These are phyloP conservation scores for Colletotrichum chlorophyti DNA, from an alignment of 2,329 filamentous ascomycete species.

Conservation along the genomic window DNA sequence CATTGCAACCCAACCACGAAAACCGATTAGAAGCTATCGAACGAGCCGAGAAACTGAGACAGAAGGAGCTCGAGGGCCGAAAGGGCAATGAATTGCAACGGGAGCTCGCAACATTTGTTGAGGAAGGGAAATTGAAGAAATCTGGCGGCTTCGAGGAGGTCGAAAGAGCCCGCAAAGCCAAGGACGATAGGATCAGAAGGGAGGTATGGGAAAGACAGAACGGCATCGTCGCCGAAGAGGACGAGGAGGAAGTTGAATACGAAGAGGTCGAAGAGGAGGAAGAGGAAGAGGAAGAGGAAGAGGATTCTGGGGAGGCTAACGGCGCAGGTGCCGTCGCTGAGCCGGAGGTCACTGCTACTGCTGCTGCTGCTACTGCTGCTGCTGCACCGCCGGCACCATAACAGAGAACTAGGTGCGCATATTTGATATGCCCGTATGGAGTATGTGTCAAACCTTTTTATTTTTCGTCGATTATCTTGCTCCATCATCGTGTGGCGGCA, in stretches of 20 bases:
- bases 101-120: constrained; percentile 84
- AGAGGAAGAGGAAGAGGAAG: constrained; percentile 19
- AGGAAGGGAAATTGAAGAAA: constrained; percentile 93
- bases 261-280: constrained; percentile 27
- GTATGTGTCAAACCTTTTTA: constrained; percentile 11
- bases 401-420: background rate
- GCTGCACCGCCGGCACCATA: constrained; percentile 11
- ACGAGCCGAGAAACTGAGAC: constrained; percentile 89
- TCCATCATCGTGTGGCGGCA: too few relatives aligned
- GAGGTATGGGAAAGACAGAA: constrained; percentile 78
- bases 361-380: too few relatives aligned
- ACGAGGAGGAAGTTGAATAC: constrained; percentile 33
- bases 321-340: background rate
- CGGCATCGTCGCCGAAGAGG: constrained; percentile 54
- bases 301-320: background rate
- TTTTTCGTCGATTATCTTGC: background rate
- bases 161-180: constrained; percentile 81
- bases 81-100: constrained; percentile 79
- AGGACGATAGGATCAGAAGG: constrained; percentile 84
- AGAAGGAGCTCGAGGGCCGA: constrained; percentile 84
- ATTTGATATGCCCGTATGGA: constrained; percentile 12
- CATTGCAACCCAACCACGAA: constrained; percentile 93
- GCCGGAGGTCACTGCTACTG: constrained; percentile 13
- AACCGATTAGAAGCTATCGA: constrained; percentile 93
- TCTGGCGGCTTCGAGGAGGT: constrained; percentile 94